Conservation (phyloP, 352 stramenopile genomes). For the Phytopythium helicoides region DNA sequence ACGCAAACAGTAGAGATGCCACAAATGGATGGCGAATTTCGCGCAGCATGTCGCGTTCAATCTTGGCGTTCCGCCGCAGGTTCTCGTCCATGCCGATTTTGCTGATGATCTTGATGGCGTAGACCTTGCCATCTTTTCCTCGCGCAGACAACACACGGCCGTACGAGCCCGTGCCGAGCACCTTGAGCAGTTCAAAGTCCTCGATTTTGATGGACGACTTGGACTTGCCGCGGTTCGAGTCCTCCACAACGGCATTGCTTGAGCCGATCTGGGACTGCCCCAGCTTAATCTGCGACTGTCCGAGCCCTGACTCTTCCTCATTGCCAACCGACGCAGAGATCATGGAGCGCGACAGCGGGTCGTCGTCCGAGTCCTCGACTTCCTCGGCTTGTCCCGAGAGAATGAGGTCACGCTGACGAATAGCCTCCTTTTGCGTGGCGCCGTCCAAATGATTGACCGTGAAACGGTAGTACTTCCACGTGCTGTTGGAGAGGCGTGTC, state of each 20-base stretch:
- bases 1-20: constrained; percentile 95
- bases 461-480: constrained; percentile 89
- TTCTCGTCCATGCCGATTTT: constrained; percentile 89
- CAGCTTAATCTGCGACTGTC: constrained; percentile 25
- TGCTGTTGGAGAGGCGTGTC: constrained; percentile 70
- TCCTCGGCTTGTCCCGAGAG: constrained; percentile 75
- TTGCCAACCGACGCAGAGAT: constrained; percentile 55
- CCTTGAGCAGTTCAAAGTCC: constrained; percentile 86
- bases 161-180: constrained; percentile 83
- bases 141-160: constrained; percentile 80
- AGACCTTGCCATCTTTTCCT: constrained; percentile 64
- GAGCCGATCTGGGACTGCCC: constrained; percentile 21
- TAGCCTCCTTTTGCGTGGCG: constrained; percentile 38
- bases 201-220: constrained; percentile 82
- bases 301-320: constrained; percentile 48
- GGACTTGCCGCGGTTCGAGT: constrained; percentile 59
- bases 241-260: constrained; percentile 8
- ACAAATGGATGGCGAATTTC: constrained; percentile 96
- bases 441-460: constrained; percentile 75
- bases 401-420: constrained; percentile 58
- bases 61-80: constrained; percentile 76
- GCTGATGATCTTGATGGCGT: constrained; percentile 88
- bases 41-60: constrained; percentile 94
- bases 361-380: constrained; percentile 67
- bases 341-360: constrained; percentile 55